These are phyloP conservation scores for Erodium maritimum DNA, from an alignment of 345 rosid species.

Conservation along the genomic window DNA sequence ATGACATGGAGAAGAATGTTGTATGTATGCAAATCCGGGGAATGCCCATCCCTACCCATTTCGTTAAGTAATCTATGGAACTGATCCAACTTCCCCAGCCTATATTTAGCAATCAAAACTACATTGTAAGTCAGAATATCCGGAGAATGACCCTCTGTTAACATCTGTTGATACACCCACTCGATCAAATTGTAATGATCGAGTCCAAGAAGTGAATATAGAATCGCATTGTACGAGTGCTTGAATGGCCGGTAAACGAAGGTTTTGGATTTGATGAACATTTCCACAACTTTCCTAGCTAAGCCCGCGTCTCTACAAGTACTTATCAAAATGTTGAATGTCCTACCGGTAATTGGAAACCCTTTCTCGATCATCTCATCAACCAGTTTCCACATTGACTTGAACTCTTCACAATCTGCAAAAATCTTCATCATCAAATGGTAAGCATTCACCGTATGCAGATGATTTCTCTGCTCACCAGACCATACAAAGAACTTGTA, in stretches of 20 bases:
- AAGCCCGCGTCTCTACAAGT: constrained; percentile 68
- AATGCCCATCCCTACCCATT: constrained; percentile 46
- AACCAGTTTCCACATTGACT: constrained; percentile 83
- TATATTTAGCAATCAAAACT: constrained; percentile 56
- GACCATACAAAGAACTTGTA: constrained; percentile 73
- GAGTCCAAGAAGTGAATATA: constrained; percentile 40
- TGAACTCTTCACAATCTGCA: constrained; percentile 64
- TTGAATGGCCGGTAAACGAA: constrained; percentile 67
- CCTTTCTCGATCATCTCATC: constrained; percentile 83
- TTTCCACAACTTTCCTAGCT: constrained; percentile 56
- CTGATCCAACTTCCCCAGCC: constrained; percentile 57
- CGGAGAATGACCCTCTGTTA: constrained; percentile 42
- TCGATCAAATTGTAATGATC: constrained; percentile 69
- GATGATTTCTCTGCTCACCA: constrained; percentile 41
- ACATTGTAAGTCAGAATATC: constrained; percentile 65
- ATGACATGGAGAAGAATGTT: constrained; percentile 73
- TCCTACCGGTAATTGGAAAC: constrained; percentile 57
- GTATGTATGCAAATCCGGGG: constrained; percentile 72
- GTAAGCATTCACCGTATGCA: constrained; percentile 50
- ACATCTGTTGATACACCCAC: constrained; percentile 78
- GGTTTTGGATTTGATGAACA: constrained; percentile 63
- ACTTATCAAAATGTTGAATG: constrained; percentile 74
- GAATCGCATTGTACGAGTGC: constrained; percentile 70
- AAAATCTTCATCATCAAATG: constrained; percentile 74
- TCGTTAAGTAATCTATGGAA: constrained; percentile 66